A percentile compares a stretch with the other conserved stretches of the same genome.
Evolutionary conservation across 2,329 filamentous ascomycete species (phyloP).

Genomic region (Fusarium dimerum): DNA sequence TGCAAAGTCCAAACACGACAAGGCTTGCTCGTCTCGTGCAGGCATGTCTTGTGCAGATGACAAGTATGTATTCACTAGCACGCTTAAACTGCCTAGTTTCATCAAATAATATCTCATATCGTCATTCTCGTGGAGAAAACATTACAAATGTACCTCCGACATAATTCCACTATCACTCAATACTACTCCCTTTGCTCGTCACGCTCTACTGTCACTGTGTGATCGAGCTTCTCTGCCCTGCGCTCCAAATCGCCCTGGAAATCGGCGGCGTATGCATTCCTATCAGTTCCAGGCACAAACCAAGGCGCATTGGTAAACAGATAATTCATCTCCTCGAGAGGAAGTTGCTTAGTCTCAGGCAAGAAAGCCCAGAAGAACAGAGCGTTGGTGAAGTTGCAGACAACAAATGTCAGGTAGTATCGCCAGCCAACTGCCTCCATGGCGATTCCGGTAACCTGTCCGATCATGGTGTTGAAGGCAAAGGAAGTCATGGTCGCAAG

Average conservation of each 20-base stretch:
- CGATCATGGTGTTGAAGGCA: constrained; percentile 76
- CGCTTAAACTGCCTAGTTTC: too few relatives aligned
- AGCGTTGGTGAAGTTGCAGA: constrained; percentile 57
- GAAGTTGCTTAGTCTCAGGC: constrained; percentile 63
- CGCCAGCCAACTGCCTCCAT: constrained; percentile 44
- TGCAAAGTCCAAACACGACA: too few relatives aligned
- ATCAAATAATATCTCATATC: too few relatives aligned
- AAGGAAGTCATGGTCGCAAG: constrained; percentile 74
- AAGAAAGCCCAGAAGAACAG: constrained; percentile 61
- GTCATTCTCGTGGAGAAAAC: too few relatives aligned
- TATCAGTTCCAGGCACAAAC: constrained; percentile 59
- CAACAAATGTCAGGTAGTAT: constrained; percentile 45
- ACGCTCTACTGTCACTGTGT: not conserved
- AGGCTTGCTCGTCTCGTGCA: too few relatives aligned
- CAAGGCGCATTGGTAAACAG: constrained; percentile 63
- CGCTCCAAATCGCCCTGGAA: not conserved
- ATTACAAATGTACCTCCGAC: too few relatives aligned
- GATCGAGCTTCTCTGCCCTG: not conserved
- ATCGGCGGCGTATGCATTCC: constrained; percentile 33
- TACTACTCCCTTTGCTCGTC: too few relatives aligned
- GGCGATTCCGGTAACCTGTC: constrained; percentile 59
- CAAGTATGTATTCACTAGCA: too few relatives aligned
- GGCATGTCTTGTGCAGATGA: too few relatives aligned
- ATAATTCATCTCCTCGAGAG: constrained; percentile 68
- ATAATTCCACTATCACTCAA: too few relatives aligned